Conservation (phyloP, 1,284 basidiomycete genomes). For the Waitea zeae region DNA sequence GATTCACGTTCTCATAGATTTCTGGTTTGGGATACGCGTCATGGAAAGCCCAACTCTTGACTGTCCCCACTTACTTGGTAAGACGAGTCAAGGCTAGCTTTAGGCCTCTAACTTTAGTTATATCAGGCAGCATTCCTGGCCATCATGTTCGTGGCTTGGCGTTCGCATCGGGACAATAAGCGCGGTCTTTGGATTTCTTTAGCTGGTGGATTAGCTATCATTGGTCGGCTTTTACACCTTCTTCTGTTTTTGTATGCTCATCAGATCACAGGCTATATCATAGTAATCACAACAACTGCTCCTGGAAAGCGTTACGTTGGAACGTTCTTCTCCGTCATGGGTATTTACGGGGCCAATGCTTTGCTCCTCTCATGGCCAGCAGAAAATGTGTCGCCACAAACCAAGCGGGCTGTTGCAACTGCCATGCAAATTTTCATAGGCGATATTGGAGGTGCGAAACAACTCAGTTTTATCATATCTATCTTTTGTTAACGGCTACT, state of each 20-base stretch:
- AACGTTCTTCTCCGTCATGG: constrained; percentile 39
- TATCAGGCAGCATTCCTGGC: constrained; percentile 29
- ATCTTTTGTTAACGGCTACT: not conserved
- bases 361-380: constrained; percentile 39
- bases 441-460: constrained; percentile 26
- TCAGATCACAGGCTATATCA: constrained; percentile 30
- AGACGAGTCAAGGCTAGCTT: not conserved
- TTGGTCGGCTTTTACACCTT: constrained; percentile 20
- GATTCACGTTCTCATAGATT: constrained; percentile 15
- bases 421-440: constrained; percentile 55
- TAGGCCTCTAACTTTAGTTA: constrained; percentile 24
- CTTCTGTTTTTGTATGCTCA: not conserved
- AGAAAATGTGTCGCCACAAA: constrained; percentile 59
- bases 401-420: constrained; percentile 45
- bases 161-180: constrained; percentile 24
- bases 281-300: constrained; percentile 34
- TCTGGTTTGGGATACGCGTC: constrained; percentile 33
- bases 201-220: constrained; percentile 30
- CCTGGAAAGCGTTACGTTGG: constrained; percentile 44
- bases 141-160: constrained; percentile 31
- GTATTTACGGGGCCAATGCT: constrained; percentile 45
- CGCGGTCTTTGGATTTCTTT: constrained; percentile 43
- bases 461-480: not conserved
- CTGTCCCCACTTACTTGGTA: constrained; percentile 2
- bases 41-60: constrained; percentile 38